A percentile compares a stretch with the other conserved stretches of the same genome.
Evolutionary conservation across 2,329 filamentous ascomycete genomes (phyloP).

Genomic region (Xylaria sp.): DNA sequence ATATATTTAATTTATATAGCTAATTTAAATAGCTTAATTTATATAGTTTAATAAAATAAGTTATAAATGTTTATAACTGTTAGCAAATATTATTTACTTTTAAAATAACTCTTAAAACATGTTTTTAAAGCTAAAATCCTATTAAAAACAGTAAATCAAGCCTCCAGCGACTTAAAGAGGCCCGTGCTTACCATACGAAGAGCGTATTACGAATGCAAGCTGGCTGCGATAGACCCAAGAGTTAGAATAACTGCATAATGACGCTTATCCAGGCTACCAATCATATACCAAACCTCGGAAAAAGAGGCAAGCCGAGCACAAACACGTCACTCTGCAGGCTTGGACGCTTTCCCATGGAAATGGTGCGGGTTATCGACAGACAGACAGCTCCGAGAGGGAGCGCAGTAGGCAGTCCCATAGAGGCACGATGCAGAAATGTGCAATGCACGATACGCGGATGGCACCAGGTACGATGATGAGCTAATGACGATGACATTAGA

Average conservation of each 20-base stretch:
- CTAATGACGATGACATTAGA: not conserved
- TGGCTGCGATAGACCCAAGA: not conserved
- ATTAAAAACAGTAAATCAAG: no score
- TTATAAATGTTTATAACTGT: no score
- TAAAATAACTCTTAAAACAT: no score
- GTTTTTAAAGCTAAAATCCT: no score
- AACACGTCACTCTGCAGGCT: not conserved
- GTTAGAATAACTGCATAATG: slow-evolving; percentile 11
- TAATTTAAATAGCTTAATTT: no score
- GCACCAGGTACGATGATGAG: slow-evolving; percentile 10
- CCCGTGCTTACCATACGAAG: slow-evolving; percentile 1
- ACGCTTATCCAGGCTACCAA: slow-evolving; percentile 15
- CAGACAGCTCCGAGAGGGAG: slow-evolving; percentile 3
- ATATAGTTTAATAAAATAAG: no score
- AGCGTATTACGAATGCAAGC: not conserved
- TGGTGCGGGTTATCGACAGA: slow-evolving; percentile 1
- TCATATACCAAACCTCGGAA: slow-evolving; percentile 3
- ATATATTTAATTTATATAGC: no score
- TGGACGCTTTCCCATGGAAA: not conserved
- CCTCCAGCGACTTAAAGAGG: no score
- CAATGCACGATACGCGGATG: slow-evolving; percentile 9
- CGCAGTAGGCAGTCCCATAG: not conserved
- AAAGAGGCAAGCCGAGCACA: slow-evolving; percentile 1
- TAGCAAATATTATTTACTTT: no score
- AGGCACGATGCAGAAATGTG: not conserved